Conservation (phyloP, 2,329 filamentous ascomycete genomes). For the Xylaria sp. region DNA sequence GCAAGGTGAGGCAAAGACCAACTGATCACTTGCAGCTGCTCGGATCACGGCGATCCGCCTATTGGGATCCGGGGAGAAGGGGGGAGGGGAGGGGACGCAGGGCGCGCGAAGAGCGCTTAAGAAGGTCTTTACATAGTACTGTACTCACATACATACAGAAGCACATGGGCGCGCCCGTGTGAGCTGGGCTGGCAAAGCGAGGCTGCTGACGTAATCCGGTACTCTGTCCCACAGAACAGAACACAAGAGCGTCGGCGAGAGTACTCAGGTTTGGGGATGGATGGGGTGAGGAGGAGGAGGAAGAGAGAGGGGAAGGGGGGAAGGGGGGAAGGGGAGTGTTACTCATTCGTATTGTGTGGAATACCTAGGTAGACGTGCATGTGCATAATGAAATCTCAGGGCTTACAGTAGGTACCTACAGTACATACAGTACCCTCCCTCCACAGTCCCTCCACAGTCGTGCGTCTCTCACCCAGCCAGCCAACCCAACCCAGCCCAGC, state of each 20-base stretch:
- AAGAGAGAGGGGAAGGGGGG: no score
- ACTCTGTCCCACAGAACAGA: slow-evolving; percentile 4
- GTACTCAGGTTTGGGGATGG: background rate
- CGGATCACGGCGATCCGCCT: background rate
- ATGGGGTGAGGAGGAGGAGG: no score
- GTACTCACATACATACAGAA: no score
- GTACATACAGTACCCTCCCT: no score
- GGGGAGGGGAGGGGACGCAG: background rate
- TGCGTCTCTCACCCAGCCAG: no score
- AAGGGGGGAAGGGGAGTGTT: no score
- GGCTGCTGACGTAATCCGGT: slow-evolving; percentile 30
- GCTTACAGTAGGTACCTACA: no score
- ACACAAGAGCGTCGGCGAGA: background rate
- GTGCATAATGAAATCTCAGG: background rate
- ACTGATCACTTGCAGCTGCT: background rate
- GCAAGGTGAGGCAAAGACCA: slow-evolving; percentile 15
- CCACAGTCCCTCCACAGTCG: no score
- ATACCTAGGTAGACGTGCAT: background rate
- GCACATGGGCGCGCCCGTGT: background rate
- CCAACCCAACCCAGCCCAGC: no score
- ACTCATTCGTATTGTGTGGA: slow-evolving; percentile 1
- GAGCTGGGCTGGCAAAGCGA: slow-evolving; percentile 3
- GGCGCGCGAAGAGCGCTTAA: slow-evolving; percentile 23
- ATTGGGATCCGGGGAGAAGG: background rate
- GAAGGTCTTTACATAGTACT: background rate